These are phyloP conservation scores for Malus sylvestris DNA, from an alignment of 306 rosid species.

Conservation along the genomic window DNA sequence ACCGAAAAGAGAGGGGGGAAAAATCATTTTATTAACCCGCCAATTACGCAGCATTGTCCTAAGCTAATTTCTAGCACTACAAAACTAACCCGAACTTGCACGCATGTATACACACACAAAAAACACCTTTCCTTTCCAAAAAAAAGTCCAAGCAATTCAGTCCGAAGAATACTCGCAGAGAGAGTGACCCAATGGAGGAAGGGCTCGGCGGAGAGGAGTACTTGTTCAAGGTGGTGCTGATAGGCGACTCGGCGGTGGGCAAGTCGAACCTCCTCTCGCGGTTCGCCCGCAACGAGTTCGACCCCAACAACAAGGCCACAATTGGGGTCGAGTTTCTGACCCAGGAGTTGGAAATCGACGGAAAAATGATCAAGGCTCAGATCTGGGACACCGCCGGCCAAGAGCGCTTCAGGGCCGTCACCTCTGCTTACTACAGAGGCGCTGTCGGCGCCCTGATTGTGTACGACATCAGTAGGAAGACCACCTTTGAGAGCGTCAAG, in stretches of 20 bases:
- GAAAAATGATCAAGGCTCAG: slow-evolving; percentile 81
- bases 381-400: slow-evolving; percentile 99
- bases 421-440: slow-evolving; percentile 95
- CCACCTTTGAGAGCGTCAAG: slow-evolving; percentile 58
- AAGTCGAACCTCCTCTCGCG: slow-evolving; percentile 77
- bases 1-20: background rate
- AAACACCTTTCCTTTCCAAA: background rate
- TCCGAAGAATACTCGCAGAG: background rate
- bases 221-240: slow-evolving; percentile 75
- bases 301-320: slow-evolving; percentile 68
- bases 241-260: slow-evolving; percentile 93
- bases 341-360: slow-evolving; percentile 70
- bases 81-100: slow-evolving; percentile 1
- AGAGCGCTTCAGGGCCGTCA: slow-evolving; percentile 84
- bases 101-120: background rate
- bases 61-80: background rate
- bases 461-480: slow-evolving; percentile 59
- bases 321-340: slow-evolving; percentile 92
- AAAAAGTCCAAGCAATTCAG: background rate
- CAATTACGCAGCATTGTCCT: slow-evolving; percentile 37
- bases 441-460: slow-evolving; percentile 81
- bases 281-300: slow-evolving; percentile 83
- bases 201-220: slow-evolving; percentile 53
- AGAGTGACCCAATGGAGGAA: slow-evolving; percentile 24
- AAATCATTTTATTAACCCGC: slow-evolving; percentile 18